Evolutionary conservation across 75 land plant species (phyloP), one percentile per base, ranked within the genome.

Genomic region (Picea sitchensis): DNA sequence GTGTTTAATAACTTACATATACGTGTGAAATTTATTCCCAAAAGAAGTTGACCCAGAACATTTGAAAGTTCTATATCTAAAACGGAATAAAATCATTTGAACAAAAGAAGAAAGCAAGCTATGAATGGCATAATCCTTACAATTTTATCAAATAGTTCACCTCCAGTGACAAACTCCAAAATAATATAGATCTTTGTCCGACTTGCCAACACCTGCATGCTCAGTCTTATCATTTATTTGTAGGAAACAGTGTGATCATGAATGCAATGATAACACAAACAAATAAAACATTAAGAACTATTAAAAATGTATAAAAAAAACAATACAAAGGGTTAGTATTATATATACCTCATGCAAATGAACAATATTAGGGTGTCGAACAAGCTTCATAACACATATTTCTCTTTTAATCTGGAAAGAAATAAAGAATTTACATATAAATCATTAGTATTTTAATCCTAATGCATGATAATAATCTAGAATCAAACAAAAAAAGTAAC

Each of bases 171-270:
- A 78, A 86, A 95, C 82, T 95, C 98, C 75, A 95, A 81, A 59
- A 95, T 90, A 60, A 95, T 95, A 79, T 95, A 95, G 36, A 95
- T 93, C 75, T 95, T 95, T 26, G 92, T 90, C n/a, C 94, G 89
- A 77, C 91, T 93, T 13, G 98, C 96, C 68, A 95, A 78, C 51
- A 94, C 96, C 92, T 94, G 77, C n/a, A 77, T 71, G 13, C n/a
- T 1, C 26, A 61, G 14, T 65, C 7, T 23, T 32, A 78, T 65
- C 38, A 79, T 14, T 30, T 23, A 32, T 26, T 44, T 5, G 41
- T 51, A n/a, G 18, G 20, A 63, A 60, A 11, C 67, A 76, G 60
- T 3, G 18, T 51, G 59, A 67, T 68, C 58, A 80, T 41, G 26
- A 32, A 32, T 17, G 61, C 14, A 72, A 9, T 72, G 14, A 65